Percentiles rank a stretch among this genome's conserved stretches.
Evolutionary conservation across 2,329 filamentous ascomycete genomes (phyloP).

Genomic region (Cladosporium sphaerospermum): DNA sequence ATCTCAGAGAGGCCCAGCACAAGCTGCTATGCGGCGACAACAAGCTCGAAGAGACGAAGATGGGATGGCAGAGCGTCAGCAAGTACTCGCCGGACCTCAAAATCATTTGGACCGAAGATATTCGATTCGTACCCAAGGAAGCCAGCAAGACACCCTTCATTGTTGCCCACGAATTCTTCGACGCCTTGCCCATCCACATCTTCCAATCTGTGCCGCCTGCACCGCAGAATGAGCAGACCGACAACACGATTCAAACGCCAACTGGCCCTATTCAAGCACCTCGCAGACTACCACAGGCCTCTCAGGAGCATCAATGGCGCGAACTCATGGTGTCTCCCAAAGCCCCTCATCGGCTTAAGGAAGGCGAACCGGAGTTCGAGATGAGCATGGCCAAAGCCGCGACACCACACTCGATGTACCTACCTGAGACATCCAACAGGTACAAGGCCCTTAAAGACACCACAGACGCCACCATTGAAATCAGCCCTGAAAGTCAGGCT

Average conservation of each 20-base stretch:
- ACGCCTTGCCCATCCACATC: conserved; percentile 90
- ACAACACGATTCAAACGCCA: conserved; percentile 42
- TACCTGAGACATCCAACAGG: conserved; percentile 74
- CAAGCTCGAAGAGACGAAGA: conserved; percentile 61
- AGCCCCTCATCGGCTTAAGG: conserved; percentile 47
- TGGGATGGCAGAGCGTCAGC: conserved; percentile 67
- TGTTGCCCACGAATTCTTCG: conserved; percentile 96
- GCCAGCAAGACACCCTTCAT: conserved; percentile 78
- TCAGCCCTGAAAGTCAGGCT: conserved; percentile 79
- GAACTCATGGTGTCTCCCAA: conserved; percentile 68
- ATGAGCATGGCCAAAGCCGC: conserved; percentile 67
- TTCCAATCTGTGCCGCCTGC: conserved; percentile 65
- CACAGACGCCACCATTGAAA: conserved; percentile 70
- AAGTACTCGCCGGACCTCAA: conserved; percentile 64
- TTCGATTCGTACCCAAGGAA: conserved; percentile 67
- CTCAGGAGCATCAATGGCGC: conserved; percentile 61
- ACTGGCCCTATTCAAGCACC: conserved; percentile 42
- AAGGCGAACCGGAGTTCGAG: conserved; percentile 69
- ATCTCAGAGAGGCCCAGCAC: conserved; percentile 71
- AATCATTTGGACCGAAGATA: conserved; percentile 87
- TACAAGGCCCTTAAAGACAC: conserved; percentile 68
- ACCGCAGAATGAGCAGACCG: conserved; percentile 22
- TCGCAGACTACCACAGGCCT: conserved; percentile 27
- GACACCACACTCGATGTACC: conserved; percentile 76
- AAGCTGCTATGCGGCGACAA: conserved; percentile 72